These are phyloP conservation scores for Larix sibirica DNA, from an alignment of 83 land plant species.

Conservation along the genomic window DNA sequence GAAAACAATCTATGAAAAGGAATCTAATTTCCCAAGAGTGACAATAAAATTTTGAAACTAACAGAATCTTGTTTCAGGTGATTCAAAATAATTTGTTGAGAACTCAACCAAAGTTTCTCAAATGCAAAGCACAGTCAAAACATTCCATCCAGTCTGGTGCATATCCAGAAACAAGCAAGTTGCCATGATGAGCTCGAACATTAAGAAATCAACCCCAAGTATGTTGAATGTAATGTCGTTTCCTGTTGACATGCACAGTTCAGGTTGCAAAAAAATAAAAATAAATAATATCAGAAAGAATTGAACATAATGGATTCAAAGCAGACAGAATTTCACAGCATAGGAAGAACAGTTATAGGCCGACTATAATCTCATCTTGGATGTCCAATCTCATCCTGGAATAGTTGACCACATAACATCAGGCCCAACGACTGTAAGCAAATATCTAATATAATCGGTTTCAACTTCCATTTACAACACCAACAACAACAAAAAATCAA, in stretches of 20 bases:
- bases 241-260: neutral
- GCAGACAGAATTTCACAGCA: neutral
- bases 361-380: neutral
- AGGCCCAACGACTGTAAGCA: neutral
- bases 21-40: too few relatives aligned
- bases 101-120: too few relatives aligned
- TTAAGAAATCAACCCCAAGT: neutral
- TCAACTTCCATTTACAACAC: neutral
- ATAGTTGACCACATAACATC: neutral
- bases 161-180: too few relatives aligned
- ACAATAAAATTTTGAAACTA: too few relatives aligned
- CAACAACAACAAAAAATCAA: neutral
- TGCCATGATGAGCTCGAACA: neutral
- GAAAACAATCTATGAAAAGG: too few relatives aligned
- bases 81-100: too few relatives aligned
- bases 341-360: neutral
- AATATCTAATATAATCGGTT: neutral
- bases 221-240: neutral
- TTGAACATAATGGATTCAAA: neutral
- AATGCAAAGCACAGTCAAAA: too few relatives aligned
- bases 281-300: too few relatives aligned
- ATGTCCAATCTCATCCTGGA: neutral
- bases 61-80: too few relatives aligned
- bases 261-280: neutral
- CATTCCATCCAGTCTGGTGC: too few relatives aligned